A percentile compares a stretch with the other conserved stretches of the same genome.
These are phyloP conservation scores for Typha latifolia DNA, from an alignment of 176 grass and related monocot genomes.

Conservation along the genomic window DNA sequence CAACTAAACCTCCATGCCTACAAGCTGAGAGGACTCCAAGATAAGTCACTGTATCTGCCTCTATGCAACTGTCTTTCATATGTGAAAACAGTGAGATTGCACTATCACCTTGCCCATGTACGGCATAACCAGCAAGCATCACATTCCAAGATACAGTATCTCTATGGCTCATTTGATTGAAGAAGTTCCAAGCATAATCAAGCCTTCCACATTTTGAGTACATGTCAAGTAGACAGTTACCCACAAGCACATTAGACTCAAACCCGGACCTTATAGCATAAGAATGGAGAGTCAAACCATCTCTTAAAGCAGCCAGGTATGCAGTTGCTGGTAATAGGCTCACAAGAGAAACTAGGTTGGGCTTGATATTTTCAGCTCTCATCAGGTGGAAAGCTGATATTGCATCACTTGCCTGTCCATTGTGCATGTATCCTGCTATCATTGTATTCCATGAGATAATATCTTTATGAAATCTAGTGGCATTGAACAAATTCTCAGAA, in stretches of 20 bases:
- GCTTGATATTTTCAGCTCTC: slow-evolving; percentile 30
- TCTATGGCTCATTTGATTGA: slow-evolving; percentile 28
- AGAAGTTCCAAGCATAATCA: slow-evolving; percentile 26
- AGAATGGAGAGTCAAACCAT: slow-evolving; percentile 27
- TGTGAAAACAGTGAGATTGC: slow-evolving; percentile 55
- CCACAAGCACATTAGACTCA: neutral
- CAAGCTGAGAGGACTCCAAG: slow-evolving; percentile 66
- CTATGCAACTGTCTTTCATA: slow-evolving; percentile 38
- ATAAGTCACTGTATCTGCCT: slow-evolving; percentile 63
- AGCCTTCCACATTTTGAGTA: slow-evolving; percentile 45
- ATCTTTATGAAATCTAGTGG: slow-evolving; percentile 20
- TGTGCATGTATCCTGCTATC: slow-evolving; percentile 36
- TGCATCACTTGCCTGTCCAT: slow-evolving; percentile 27
- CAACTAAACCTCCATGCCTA: slow-evolving; percentile 68
- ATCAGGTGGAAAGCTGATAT: slow-evolving; percentile 28
- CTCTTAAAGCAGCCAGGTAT: slow-evolving; percentile 27
- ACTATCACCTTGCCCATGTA: slow-evolving; percentile 61
- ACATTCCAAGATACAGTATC: slow-evolving; percentile 38
- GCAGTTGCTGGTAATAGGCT: slow-evolving; percentile 30
- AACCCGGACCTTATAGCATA: slow-evolving; percentile 15
- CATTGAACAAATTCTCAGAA: slow-evolving; percentile 24
- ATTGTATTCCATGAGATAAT: slow-evolving; percentile 43
- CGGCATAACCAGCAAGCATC: slow-evolving; percentile 36
- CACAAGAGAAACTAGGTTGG: slow-evolving; percentile 31
- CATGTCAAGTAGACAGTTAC: slow-evolving; percentile 42